Conservation (phyloP, 2,329 filamentous ascomycete genomes). For the Xylaria sp. region DNA sequence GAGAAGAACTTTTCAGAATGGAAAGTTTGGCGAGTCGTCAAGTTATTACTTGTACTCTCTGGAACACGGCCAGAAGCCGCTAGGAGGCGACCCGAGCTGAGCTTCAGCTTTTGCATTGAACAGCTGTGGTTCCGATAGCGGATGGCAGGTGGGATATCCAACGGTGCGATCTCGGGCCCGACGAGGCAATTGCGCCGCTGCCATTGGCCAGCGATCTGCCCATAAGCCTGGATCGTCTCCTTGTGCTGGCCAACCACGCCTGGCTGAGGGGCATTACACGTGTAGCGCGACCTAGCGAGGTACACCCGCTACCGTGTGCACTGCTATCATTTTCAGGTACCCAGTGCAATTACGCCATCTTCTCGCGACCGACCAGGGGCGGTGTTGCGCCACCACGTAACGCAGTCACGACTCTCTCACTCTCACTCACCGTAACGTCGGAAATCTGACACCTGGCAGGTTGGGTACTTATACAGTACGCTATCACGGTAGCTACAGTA, state of each 20-base stretch:
- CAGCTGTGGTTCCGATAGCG: not conserved
- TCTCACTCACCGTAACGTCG: too few relatives aligned
- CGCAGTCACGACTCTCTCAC: not conserved
- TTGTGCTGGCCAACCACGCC: not conserved
- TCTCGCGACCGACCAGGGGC: not conserved
- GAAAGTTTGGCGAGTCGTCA: not conserved
- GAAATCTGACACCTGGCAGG: not conserved
- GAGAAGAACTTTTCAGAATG: not conserved
- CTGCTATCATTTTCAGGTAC: not conserved
- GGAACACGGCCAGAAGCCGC: not conserved
- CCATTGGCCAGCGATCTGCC: not conserved
- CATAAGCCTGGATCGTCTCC: not conserved
- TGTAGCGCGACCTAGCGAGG: not conserved
- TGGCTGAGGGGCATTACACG: not conserved
- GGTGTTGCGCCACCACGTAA: not conserved
- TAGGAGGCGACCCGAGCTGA: not conserved
- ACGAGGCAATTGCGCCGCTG: not conserved
- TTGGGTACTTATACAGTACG: not conserved
- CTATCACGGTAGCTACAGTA: not conserved
- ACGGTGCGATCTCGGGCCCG: not conserved
- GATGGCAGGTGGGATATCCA: not conserved
- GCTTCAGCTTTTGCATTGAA: not conserved
- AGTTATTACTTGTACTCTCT: not conserved
- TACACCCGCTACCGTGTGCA: not conserved
- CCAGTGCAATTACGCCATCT: not conserved